Conservation (phyloP, 352 stramenopile genomes). For the Pythium dissimile region DNA sequence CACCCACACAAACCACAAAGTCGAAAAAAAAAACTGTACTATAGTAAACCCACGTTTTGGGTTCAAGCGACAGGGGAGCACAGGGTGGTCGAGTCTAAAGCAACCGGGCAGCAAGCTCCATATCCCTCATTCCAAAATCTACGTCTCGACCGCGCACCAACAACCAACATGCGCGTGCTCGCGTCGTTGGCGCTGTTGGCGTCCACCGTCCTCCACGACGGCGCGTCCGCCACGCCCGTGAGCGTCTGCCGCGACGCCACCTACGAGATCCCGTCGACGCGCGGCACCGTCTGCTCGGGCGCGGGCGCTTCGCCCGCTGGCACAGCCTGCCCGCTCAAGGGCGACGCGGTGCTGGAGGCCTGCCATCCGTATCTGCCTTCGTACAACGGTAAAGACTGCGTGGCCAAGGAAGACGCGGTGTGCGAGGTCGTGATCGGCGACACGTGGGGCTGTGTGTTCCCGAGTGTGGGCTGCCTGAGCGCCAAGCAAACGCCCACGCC, state of each 20-base stretch:
- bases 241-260: constrained; percentile 59
- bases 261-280: constrained; percentile 36
- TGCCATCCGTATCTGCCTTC: constrained; percentile 44
- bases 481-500: constrained; percentile 1
- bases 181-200: constrained; percentile 2
- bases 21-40: too few relatives aligned
- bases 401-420: constrained; percentile 28
- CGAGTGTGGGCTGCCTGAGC: constrained; percentile 2
- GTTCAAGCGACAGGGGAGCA: too few relatives aligned
- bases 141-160: neutral
- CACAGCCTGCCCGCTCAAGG: constrained; percentile 40
- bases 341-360: constrained; percentile 31
- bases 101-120: neutral
- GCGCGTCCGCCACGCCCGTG: constrained; percentile 22
- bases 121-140: neutral
- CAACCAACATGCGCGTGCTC: constrained; percentile 6
- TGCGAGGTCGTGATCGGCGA: constrained; percentile 37
- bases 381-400: constrained; percentile 24
- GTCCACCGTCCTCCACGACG: too few relatives aligned
- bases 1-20: too few relatives aligned
- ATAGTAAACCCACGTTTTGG: too few relatives aligned
- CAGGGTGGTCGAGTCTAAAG: too few relatives aligned
- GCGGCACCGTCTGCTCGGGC: constrained; percentile 50
- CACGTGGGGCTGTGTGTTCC: constrained; percentile 18
- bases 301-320: constrained; percentile 31